Conservation (phyloP, 345 rosid genomes). For the Moricandia moricandioides region DNA sequence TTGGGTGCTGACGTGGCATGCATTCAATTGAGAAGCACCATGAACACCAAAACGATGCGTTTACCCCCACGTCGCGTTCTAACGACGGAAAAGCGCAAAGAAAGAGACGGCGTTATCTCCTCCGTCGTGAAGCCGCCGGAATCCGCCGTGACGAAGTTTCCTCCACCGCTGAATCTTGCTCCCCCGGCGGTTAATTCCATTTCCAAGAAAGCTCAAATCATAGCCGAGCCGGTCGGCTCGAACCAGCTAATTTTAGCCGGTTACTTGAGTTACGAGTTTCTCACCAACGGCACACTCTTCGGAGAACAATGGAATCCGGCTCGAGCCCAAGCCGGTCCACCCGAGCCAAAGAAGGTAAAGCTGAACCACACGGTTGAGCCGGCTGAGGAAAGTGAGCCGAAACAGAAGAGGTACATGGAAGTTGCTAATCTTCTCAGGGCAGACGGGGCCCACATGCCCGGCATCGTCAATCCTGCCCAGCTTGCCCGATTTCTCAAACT, state of each 20-base stretch:
- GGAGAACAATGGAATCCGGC: slow-evolving; percentile 57
- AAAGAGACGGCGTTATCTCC: slow-evolving; percentile 39
- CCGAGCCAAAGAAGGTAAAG: slow-evolving; percentile 37
- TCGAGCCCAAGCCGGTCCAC: slow-evolving; percentile 32
- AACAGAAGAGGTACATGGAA: slow-evolving; percentile 55
- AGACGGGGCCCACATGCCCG: slow-evolving; percentile 65
- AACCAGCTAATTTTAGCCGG: slow-evolving; percentile 70
- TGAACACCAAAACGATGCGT: slow-evolving; percentile 88
- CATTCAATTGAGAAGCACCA: slow-evolving; percentile 31
- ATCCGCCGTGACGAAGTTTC: slow-evolving; percentile 27
- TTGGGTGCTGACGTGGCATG: slow-evolving; percentile 70
- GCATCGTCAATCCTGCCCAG: slow-evolving; percentile 74
- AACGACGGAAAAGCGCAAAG: slow-evolving; percentile 62
- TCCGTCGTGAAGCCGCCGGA: slow-evolving; percentile 22
- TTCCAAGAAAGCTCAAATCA: not conserved
- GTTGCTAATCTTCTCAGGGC: slow-evolving; percentile 60
- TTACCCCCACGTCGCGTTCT: slow-evolving; percentile 72
- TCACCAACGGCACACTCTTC: slow-evolving; percentile 67
- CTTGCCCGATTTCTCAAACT: slow-evolving; percentile 60
- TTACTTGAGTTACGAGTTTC: slow-evolving; percentile 78
- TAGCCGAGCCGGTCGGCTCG: slow-evolving; percentile 32
- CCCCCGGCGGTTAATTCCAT: slow-evolving; percentile 7
- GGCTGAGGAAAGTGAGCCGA: slow-evolving; percentile 37
- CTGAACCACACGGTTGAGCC: slow-evolving; percentile 40
- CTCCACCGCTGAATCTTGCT: not conserved